phyloP scores from a whole-genome alignment of 1,139 yeast genomes.

The Barnettozyma hawaiiensis region DNA sequence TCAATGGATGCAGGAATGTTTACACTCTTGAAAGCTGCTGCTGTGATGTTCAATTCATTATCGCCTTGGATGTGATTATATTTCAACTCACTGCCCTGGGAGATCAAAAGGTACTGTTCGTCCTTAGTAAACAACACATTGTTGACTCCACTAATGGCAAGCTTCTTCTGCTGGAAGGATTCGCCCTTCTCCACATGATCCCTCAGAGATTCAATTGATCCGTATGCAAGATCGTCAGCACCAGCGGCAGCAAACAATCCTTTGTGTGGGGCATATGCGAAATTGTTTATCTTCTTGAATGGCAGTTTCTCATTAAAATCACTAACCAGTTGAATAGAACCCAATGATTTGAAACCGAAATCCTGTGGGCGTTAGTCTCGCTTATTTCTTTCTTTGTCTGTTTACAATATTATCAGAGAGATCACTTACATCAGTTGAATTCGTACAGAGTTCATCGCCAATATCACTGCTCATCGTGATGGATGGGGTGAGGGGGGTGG shows the following conservation, averaged over 20 bases:
- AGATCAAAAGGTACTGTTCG: slow-evolving; percentile 16
- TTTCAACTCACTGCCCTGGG: slow-evolving; percentile 1
- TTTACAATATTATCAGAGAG: neutral
- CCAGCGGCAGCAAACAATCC: slow-evolving; percentile 30
- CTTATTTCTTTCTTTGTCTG: no score
- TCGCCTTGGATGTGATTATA: neutral
- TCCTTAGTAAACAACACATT: slow-evolving; percentile 19
- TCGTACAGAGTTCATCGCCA: slow-evolving; percentile 15
- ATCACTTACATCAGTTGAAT: slow-evolving; percentile 19
- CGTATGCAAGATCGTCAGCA: slow-evolving; percentile 26
- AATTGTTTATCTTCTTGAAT: slow-evolving; percentile 20
- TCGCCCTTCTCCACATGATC: slow-evolving; percentile 14
- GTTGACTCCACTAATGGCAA: slow-evolving; percentile 10
- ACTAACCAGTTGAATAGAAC: slow-evolving; percentile 27
- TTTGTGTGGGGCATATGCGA: slow-evolving; percentile 23
- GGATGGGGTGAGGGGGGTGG: neutral
- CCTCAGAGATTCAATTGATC: slow-evolving; percentile 27
- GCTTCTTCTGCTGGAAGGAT: slow-evolving; percentile 3
- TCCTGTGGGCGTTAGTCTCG: slow-evolving; percentile 26
- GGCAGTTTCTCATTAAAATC: slow-evolving; percentile 30
- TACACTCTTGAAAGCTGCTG: slow-evolving; percentile 8
- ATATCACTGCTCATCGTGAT: slow-evolving; percentile 5
- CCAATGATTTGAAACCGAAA: slow-evolving; percentile 35
- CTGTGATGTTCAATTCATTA: neutral
- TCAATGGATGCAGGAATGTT: slow-evolving; percentile 11